A percentile compares a stretch with the other conserved stretches of the same genome.
Conservation (phyloP, 2,329 filamentous ascomycete species). For the Stenocarpella maydis region DNA sequence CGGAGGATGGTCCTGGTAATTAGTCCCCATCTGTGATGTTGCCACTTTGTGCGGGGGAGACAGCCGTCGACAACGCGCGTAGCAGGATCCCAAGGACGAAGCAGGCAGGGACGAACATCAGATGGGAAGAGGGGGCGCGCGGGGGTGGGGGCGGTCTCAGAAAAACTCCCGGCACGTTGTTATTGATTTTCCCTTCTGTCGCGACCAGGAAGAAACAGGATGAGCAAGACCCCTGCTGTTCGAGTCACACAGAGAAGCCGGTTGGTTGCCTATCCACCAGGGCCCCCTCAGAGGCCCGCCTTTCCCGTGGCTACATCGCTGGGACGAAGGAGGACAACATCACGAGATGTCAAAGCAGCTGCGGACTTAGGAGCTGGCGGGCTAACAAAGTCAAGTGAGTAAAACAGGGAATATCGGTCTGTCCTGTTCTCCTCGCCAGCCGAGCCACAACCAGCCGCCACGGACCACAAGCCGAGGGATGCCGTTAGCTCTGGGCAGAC, state of each 20-base stretch:
- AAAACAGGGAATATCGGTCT: not conserved
- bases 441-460: not conserved
- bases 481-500: constrained; percentile 17
- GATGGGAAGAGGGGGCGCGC: constrained; percentile 17
- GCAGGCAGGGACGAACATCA: constrained; percentile 9
- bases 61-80: constrained; percentile 4
- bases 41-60: constrained; percentile 7
- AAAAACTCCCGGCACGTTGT: not conserved
- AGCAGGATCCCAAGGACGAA: constrained; percentile 6
- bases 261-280: constrained; percentile 5
- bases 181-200: not conserved
- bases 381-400: not conserved
- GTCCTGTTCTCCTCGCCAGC: not conserved
- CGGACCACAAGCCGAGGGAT: not conserved
- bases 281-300: not conserved
- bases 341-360: constrained; percentile 12
- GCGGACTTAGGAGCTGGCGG: constrained; percentile 4
- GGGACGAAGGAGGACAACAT: constrained; percentile 3
- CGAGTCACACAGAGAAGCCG: constrained; percentile 3
- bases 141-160: not conserved
- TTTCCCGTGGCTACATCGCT: constrained; percentile 13
- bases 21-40: constrained; percentile 5
- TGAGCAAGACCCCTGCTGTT: constrained; percentile 12
- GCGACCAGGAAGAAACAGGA: not conserved
- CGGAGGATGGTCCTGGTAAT: constrained; percentile 18